Evolutionary conservation across 495 filamentous ascomycete genomes (phyloP).

Genomic region (Evernia prunastri): DNA sequence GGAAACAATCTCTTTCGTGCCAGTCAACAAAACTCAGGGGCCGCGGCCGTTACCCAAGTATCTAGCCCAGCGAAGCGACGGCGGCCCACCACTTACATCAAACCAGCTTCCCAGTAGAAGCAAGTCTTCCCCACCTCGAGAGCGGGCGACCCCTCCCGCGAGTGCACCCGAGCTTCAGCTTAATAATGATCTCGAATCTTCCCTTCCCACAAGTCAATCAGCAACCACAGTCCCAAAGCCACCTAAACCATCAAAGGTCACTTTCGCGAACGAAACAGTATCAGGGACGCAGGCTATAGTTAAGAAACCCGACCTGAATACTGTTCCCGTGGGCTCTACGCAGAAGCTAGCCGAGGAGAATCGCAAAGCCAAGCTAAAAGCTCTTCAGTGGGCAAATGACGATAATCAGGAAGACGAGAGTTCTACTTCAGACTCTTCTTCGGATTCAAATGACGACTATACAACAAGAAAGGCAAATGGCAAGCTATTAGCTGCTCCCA

Average conservation of each 20-base stretch:
- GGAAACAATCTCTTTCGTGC: conserved; percentile 11
- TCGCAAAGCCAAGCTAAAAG: conserved; percentile 28
- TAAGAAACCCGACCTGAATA: not conserved
- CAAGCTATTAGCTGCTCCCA: conserved; percentile 13
- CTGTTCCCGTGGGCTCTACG: conserved; percentile 1
- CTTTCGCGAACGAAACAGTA: not conserved
- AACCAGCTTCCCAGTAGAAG: not conserved
- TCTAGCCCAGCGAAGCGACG: conserved; percentile 20
- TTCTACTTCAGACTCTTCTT: conserved; percentile 11
- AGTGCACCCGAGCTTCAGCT: not conserved
- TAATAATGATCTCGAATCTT: not conserved
- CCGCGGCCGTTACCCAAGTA: conserved; percentile 24
- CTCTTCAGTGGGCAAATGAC: conserved; percentile 25
- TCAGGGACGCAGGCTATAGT: not conserved
- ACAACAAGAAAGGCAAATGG: not conserved
- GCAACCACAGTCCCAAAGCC: not conserved
- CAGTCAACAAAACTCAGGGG: conserved; percentile 49
- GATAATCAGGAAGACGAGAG: conserved; percentile 1
- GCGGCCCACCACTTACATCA: conserved; percentile 9
- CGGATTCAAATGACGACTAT: not conserved
- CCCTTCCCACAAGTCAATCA: not conserved
- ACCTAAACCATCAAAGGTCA: not conserved
- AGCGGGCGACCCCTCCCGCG: not conserved
- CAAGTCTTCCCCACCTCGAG: not conserved
- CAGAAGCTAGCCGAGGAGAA: conserved; percentile 23